Evolutionary conservation across 768 basidiomycete genomes (phyloP), one percentile per base, ranked within the genome.

Genomic region (Cubamyces sp.): DNA sequence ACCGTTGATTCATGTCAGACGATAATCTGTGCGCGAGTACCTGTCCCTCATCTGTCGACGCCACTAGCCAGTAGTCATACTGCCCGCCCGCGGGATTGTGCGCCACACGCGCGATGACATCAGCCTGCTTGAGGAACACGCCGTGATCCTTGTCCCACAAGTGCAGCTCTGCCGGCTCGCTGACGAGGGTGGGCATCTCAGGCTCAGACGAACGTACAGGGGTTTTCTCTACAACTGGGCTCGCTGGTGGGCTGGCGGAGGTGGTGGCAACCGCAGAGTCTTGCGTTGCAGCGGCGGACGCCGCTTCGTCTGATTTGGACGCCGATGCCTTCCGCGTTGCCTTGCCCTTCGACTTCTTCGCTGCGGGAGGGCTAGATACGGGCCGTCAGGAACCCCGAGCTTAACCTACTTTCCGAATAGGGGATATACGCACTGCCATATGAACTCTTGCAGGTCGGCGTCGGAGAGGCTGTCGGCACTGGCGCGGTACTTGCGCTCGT

Each of bases 401-500:
- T 12, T 18, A 55, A 58, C 46, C 23, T 28, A 55, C 50, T 19
- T 40, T 30, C 19, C 23, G 40, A 25, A 11, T 18, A 34, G 49
- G 21, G 19, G 34, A 40, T 40, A 37, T n/a, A 83, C 90, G 74
- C 68, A 94, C 91, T 82, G 82, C 84, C 88, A 91, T 21, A 91
- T 85, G 70, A 98, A 92, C 69, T 92, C 84, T 34, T 88, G 84
- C 39, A 98, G 77, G 34, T 91, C 87, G 1, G 79, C 75, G 68
- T 93, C 90, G 30, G 73, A 74, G 18, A 88, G 82, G 62, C 80
- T 83, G 57, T 92, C 88, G 12, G 92, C 91, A 67, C 84, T 85
- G 53, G 68, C 78, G 68, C 81, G 87, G 78, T 90, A 89, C 78
- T 95, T 96, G 76, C 95, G 86, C 72, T 99, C 97, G 74, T 90